Conservation (phyloP, 2,329 filamentous ascomycete species). For the Nectriaceae sp. region DNA sequence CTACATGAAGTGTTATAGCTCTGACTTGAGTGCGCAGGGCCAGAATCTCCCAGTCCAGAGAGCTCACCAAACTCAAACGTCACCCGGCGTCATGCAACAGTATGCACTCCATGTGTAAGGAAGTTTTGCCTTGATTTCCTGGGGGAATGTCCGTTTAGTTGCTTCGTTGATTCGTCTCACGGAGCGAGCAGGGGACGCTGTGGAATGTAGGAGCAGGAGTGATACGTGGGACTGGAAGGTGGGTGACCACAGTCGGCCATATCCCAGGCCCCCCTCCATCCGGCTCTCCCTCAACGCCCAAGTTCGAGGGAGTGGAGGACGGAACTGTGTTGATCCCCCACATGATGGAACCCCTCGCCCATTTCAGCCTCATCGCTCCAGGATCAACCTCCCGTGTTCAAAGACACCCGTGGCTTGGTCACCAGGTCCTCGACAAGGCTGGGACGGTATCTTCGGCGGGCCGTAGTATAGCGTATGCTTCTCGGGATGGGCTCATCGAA, state of each 20-base stretch:
- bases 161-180: no score
- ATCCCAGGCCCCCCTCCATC: constrained; percentile 19
- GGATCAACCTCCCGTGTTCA: constrained; percentile 5
- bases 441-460: neutral
- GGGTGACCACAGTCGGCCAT: neutral
- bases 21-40: no score
- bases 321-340: constrained; percentile 25
- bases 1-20: neutral
- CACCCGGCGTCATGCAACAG: constrained; percentile 21
- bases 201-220: constrained; percentile 21
- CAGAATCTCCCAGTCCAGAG: no score
- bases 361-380: constrained; percentile 27
- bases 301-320: neutral
- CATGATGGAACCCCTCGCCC: constrained; percentile 18
- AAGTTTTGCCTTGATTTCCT: constrained; percentile 26
- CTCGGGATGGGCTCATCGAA: no score
- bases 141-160: constrained; percentile 24
- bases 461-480: no score
- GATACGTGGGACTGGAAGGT: no score
- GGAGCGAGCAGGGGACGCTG: no score
- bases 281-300: constrained; percentile 10
- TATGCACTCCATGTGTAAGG: constrained; percentile 27
- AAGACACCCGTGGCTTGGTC: constrained; percentile 5
- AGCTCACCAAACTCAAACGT: constrained; percentile 19
- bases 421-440: constrained; percentile 6